A percentile compares a stretch with the other conserved stretches of the same genome.
These are phyloP conservation scores for Cynara cardunculus DNA, from an alignment of 129 eudicot species.

Conservation along the genomic window DNA sequence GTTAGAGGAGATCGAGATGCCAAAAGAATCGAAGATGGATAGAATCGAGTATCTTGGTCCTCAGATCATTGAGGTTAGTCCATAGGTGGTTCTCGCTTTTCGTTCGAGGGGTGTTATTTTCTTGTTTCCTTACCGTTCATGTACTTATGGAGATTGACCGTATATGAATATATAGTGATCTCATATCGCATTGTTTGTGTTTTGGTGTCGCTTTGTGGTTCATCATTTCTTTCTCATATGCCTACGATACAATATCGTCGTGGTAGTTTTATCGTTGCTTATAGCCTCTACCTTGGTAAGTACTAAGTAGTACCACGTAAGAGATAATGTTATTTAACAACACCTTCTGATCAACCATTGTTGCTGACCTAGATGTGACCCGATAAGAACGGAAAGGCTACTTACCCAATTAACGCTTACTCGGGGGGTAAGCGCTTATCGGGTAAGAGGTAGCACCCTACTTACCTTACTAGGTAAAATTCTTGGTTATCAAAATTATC, in stretches of 20 bases:
- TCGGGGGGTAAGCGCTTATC: too few species aligned
- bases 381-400: not conserved
- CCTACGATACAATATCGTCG: not conserved
- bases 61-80: conserved; percentile 18
- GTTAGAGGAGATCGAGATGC: conserved; percentile 57
- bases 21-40: conserved; percentile 45
- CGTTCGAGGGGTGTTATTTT: not conserved
- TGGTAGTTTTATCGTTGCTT: not conserved
- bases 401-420: too few species aligned
- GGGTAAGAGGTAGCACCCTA: too few species aligned
- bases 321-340: not conserved
- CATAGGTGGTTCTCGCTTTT: not conserved
- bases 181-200: not conserved
- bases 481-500: too few species aligned
- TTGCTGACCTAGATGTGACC: not conserved
- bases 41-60: conserved; percentile 47
- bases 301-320: too few species aligned
- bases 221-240: not conserved
- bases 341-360: not conserved
- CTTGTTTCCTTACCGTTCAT: not conserved
- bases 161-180: not conserved
- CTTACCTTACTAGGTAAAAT: too few species aligned
- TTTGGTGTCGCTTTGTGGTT: not conserved
- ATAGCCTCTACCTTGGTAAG: not conserved
- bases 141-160: not conserved